phyloP scores from a whole-genome alignment of 768 basidiomycete species.

The Rickenella mellea region DNA sequence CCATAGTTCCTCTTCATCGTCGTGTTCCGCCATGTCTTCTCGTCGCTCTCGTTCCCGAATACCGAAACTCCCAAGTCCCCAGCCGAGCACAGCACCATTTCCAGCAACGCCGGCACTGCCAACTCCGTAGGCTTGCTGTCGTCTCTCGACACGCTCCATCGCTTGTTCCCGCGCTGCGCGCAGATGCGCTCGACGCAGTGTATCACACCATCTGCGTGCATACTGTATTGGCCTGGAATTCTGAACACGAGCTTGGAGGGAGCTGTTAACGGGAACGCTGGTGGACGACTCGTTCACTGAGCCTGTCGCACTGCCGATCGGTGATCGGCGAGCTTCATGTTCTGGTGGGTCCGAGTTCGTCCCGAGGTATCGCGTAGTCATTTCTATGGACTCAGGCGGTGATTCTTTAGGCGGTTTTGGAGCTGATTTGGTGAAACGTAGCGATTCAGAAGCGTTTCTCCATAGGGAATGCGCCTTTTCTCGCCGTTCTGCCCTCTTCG shows the following conservation, averaged over 20 bases:
- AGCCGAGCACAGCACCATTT: slow-evolving; percentile 34
- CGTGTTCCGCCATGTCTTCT: slow-evolving; percentile 18
- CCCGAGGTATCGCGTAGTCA: background rate
- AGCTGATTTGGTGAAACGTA: background rate
- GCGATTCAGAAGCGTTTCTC: slow-evolving; percentile 26
- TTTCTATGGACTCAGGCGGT: slow-evolving; percentile 3
- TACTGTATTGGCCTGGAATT: slow-evolving; percentile 15
- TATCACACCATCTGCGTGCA: slow-evolving; percentile 46
- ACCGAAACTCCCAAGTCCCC: slow-evolving; percentile 70
- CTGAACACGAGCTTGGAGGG: slow-evolving; percentile 21
- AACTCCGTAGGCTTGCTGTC: slow-evolving; percentile 47
- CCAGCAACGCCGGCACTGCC: slow-evolving; percentile 17
- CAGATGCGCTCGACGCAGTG: slow-evolving; percentile 60
- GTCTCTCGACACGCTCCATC: slow-evolving; percentile 53
- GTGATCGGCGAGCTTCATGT: too few species aligned
- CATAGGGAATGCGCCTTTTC: slow-evolving; percentile 48
- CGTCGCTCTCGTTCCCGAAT: slow-evolving; percentile 28
- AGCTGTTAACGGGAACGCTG: slow-evolving; percentile 13
- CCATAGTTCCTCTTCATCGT: background rate
- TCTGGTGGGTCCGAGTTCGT: too few species aligned
- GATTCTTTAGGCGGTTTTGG: background rate
- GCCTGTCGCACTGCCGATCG: background rate
- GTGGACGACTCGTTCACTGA: background rate
- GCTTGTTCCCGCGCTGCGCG: slow-evolving; percentile 65
- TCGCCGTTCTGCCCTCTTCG: slow-evolving; percentile 38